These are phyloP conservation scores for Flaveria ramosissima DNA, from an alignment of 129 eudicot species.

Conservation along the genomic window DNA sequence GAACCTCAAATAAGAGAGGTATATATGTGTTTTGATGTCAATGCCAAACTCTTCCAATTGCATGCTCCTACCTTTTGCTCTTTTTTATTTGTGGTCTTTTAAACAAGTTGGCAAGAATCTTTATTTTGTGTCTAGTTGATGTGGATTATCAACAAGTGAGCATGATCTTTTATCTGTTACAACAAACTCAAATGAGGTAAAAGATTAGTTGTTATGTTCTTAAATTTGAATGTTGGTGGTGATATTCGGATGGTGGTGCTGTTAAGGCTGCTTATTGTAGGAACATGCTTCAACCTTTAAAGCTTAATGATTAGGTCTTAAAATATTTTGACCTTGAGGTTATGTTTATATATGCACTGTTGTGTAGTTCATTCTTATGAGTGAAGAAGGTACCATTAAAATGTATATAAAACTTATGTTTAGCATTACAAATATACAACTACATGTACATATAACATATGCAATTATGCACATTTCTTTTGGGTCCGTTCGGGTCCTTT, in stretches of 20 bases:
- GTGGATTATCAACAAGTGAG: background rate
- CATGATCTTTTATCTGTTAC: slow-evolving; percentile 1
- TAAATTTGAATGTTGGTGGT: background rate
- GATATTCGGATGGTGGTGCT: slow-evolving; percentile 1
- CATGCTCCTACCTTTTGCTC: background rate
- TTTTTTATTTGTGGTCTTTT: background rate
- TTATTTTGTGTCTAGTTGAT: slow-evolving; percentile 15
- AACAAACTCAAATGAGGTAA: background rate
- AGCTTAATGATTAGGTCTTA: background rate
- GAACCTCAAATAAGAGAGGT: slow-evolving; percentile 96
- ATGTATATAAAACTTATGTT: background rate
- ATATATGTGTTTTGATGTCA: background rate
- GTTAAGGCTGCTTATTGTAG: background rate
- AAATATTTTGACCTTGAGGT: background rate
- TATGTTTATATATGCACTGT: slow-evolving; percentile 1
- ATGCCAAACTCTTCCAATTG: slow-evolving; percentile 15
- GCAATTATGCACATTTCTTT: background rate
- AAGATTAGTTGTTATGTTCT: background rate
- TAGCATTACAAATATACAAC: background rate
- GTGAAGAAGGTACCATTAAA: background rate
- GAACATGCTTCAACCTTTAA: slow-evolving; percentile 2
- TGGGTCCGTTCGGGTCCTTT: background rate
- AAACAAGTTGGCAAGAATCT: slow-evolving; percentile 7
- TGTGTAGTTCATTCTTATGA: background rate
- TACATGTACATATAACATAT: background rate